Conservation (phyloP, 1,284 basidiomycete genomes). For the Malassezia cuniculi region DNA sequence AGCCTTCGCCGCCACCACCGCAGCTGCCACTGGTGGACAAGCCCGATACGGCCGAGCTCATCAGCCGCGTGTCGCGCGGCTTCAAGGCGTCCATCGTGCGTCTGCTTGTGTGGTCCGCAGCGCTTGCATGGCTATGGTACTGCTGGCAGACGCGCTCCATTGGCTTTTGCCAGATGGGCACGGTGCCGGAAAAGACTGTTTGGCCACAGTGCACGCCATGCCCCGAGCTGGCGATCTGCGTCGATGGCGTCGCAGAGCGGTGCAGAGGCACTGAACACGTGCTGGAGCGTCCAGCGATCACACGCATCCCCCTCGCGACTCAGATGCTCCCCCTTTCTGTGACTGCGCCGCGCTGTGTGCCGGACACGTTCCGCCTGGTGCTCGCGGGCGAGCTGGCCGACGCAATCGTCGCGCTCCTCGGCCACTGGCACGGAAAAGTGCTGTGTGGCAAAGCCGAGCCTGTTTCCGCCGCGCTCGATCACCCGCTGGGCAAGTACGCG, state of each 20-base stretch:
- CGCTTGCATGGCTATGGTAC: slow-evolving; percentile 21
- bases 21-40: too few species aligned
- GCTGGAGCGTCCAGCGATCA: slow-evolving; percentile 16
- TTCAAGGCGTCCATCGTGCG: slow-evolving; percentile 3
- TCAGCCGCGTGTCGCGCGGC: too few species aligned
- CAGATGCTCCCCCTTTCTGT: slow-evolving; percentile 20
- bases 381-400: slow-evolving; percentile 29
- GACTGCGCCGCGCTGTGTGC: slow-evolving; percentile 21
- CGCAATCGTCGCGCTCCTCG: slow-evolving; percentile 21
- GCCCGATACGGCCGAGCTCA: too few species aligned
- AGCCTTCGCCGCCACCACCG: too few species aligned
- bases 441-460: slow-evolving; percentile 23
- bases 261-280: slow-evolving; percentile 33
- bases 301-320: slow-evolving; percentile 20
- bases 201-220: slow-evolving; percentile 25
- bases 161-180: slow-evolving; percentile 31
- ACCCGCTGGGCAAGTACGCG: slow-evolving; percentile 16
- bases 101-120: slow-evolving; percentile 1
- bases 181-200: slow-evolving; percentile 14
- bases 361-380: slow-evolving; percentile 38
- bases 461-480: slow-evolving; percentile 13
- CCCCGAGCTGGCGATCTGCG: slow-evolving; percentile 28
- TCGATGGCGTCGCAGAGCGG: slow-evolving; percentile 15
- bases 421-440: slow-evolving; percentile 32
- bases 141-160: slow-evolving; percentile 22